Conservation (phyloP, 192 early-diverging fungal genomes). For the Coemansia reversa region DNA sequence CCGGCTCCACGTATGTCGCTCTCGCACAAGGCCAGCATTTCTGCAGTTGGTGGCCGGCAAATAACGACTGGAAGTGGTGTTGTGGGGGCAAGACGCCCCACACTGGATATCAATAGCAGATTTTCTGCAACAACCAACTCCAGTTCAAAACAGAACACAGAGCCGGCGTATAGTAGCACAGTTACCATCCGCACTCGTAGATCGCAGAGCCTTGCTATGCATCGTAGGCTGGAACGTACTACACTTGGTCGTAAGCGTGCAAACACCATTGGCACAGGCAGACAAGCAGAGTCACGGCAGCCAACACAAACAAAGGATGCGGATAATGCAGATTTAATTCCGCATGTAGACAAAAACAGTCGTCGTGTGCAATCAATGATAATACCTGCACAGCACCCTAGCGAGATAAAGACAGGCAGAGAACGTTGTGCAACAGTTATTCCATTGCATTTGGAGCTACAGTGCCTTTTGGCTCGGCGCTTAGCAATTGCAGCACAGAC, state of each 20-base stretch:
- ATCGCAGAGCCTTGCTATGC: constrained; percentile 42
- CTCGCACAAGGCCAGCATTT: constrained; percentile 45
- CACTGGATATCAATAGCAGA: neutral
- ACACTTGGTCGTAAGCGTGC: constrained; percentile 39
- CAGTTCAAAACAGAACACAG: neutral
- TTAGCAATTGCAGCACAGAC: constrained; percentile 5
- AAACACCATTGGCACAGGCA: constrained; percentile 41
- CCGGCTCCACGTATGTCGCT: constrained; percentile 20
- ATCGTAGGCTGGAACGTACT: constrained; percentile 29
- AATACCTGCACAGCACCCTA: constrained; percentile 1
- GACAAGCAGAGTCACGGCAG: constrained; percentile 18
- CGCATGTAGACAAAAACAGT: constrained; percentile 15
- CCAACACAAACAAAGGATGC: neutral
- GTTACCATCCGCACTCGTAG: constrained; percentile 46
- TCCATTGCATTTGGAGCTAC: constrained; percentile 41
- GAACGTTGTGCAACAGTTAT: constrained; percentile 37
- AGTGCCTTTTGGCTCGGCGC: constrained; percentile 22
- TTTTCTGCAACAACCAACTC: neutral
- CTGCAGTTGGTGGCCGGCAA: constrained; percentile 39
- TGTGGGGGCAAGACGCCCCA: neutral
- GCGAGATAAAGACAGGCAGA: neutral
- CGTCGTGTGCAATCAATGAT: constrained; percentile 48
- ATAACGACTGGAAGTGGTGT: neutral
- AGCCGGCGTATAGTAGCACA: constrained; percentile 2
- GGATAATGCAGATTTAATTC: constrained; percentile 10